phyloP scores from a whole-genome alignment of 140 eudicot species.

The Stevia rebaudiana region DNA sequence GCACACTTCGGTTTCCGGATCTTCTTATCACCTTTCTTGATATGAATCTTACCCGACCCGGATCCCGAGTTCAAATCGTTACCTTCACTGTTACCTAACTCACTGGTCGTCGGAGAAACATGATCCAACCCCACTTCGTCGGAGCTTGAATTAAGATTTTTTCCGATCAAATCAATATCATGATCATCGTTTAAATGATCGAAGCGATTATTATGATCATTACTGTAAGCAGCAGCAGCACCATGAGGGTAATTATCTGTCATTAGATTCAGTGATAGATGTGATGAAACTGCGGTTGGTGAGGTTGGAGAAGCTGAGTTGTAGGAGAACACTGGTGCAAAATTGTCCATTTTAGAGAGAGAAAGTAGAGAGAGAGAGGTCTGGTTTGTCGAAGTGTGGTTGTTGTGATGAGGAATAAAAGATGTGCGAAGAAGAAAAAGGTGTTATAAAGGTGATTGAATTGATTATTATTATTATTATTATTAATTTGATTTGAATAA shows the following conservation, averaged over 20 bases:
- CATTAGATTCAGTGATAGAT: slow-evolving; percentile 19
- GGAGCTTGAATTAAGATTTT: slow-evolving; percentile 15
- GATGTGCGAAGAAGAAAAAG: not conserved
- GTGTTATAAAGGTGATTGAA: slow-evolving; percentile 12
- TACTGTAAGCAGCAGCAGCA: not conserved
- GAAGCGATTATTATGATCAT: not conserved
- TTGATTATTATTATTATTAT: not conserved
- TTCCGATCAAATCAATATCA: not conserved
- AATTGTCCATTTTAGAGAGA: slow-evolving; percentile 18
- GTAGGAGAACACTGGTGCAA: slow-evolving; percentile 13
- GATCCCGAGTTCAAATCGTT: slow-evolving; percentile 9
- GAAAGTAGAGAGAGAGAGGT: not conserved
- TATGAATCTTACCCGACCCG: slow-evolving; percentile 1
- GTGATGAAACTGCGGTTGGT: slow-evolving; percentile 19
- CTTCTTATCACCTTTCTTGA: slow-evolving; percentile 47
- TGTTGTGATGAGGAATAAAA: not conserved
- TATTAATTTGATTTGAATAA: slow-evolving; percentile 6
- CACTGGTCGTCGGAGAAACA: slow-evolving; percentile 25
- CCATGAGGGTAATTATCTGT: slow-evolving; percentile 9
- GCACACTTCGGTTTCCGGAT: slow-evolving; percentile 53
- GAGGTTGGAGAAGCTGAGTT: slow-evolving; percentile 19
- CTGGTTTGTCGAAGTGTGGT: not conserved
- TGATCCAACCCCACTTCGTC: slow-evolving; percentile 14
- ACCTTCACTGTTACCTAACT: slow-evolving; percentile 22
- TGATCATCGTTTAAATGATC: slow-evolving; percentile 21